These are phyloP conservation scores for Thalassiosira sp. DNA, from an alignment of 352 stramenopile species.

Conservation along the genomic window DNA sequence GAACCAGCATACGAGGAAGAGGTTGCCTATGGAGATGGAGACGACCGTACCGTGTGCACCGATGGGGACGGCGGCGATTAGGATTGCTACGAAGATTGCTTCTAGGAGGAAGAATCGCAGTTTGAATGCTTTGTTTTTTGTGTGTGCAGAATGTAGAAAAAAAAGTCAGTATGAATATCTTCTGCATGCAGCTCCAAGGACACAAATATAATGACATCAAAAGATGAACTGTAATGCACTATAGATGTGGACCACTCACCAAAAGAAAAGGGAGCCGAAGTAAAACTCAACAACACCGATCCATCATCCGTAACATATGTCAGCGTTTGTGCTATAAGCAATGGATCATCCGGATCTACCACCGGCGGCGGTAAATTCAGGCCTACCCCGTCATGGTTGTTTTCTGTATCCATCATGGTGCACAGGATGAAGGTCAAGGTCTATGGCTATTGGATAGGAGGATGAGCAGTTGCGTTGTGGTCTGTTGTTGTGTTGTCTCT, in stretches of 20 bases:
- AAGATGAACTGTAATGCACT: not conserved
- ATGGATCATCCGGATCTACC: constrained; percentile 76
- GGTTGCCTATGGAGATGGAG: constrained; percentile 73
- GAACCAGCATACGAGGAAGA: constrained; percentile 76
- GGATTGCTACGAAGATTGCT: constrained; percentile 65
- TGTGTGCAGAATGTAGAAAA: too few relatives aligned
- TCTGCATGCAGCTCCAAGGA: too few relatives aligned
- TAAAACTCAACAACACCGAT: constrained; percentile 73
- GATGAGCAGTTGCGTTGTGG: not conserved
- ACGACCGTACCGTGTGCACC: constrained; percentile 78
- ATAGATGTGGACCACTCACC: constrained; percentile 42
- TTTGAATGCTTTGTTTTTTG: constrained; percentile 74
- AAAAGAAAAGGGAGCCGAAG: constrained; percentile 74
- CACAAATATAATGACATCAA: not conserved
- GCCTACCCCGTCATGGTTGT: constrained; percentile 5
- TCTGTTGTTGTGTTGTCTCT: too few relatives aligned
- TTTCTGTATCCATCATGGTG: too few relatives aligned
- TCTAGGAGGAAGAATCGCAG: constrained; percentile 76
- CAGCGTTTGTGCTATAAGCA: constrained; percentile 80
- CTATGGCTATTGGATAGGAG: not conserved
- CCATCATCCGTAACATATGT: constrained; percentile 83
- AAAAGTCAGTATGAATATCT: too few relatives aligned
- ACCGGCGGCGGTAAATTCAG: constrained; percentile 21
- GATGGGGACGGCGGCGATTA: constrained; percentile 71
- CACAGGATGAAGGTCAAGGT: constrained; percentile 6